Evolutionary conservation across 2,329 filamentous ascomycete species (phyloP).

Genomic region (Ophiocordyceps polyrhachis-furcata): DNA sequence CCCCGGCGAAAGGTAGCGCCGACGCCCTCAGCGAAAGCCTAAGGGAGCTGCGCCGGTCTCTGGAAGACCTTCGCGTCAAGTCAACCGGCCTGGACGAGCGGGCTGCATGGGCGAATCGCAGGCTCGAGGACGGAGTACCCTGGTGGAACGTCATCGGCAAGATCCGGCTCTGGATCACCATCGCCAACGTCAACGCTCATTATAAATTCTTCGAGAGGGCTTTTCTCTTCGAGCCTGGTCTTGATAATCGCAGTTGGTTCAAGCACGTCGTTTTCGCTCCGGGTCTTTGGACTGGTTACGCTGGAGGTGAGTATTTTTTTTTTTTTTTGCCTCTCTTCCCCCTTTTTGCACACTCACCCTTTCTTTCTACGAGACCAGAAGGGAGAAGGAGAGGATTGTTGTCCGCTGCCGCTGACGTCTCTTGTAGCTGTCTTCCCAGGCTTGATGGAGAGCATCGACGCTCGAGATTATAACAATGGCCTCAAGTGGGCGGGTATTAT

Average conservation of each 20-base stretch:
- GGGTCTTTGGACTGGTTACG: constrained; percentile 78
- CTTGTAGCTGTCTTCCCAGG: constrained; percentile 39
- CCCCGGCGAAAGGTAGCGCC: constrained; percentile 14
- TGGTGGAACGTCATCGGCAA: constrained; percentile 66
- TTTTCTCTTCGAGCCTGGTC: constrained; percentile 56
- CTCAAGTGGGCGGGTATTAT: constrained; percentile 42
- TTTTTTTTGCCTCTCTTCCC: constrained; percentile 3
- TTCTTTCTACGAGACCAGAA: no score
- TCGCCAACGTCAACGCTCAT: constrained; percentile 53
- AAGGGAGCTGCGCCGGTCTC: constrained; percentile 17
- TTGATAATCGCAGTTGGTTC: constrained; percentile 74
- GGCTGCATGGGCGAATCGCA: constrained; percentile 21
- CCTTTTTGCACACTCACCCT: no score
- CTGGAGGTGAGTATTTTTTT: constrained; percentile 56
- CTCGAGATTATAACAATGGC: constrained; percentile 37
- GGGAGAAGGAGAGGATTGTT: neutral
- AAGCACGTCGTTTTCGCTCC: constrained; percentile 92
- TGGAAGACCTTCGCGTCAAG: constrained; percentile 18
- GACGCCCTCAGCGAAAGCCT: constrained; percentile 21
- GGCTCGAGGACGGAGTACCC: constrained; percentile 36
- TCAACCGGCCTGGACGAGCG: constrained; percentile 26
- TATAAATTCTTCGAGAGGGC: constrained; percentile 72
- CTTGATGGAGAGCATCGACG: constrained; percentile 42
- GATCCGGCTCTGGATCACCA: constrained; percentile 40
- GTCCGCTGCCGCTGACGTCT: constrained; percentile 2